phyloP scores from a whole-genome alignment of 345 rosid species.

The Bruguiera gymnorhiza region DNA sequence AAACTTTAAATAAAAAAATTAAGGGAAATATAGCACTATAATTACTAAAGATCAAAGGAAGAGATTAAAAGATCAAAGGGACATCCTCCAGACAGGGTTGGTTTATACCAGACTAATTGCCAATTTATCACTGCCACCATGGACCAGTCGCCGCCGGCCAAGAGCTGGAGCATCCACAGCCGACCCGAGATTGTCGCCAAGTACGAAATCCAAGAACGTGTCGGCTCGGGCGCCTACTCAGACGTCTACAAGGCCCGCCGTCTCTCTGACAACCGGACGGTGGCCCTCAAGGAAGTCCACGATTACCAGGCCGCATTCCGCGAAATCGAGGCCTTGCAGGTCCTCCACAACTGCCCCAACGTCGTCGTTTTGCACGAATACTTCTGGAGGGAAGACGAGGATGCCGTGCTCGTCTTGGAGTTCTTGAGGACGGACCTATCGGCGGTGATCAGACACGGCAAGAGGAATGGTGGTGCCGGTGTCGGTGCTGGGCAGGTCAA shows the following conservation, averaged over 20 bases:
- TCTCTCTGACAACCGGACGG: constrained; percentile 57
- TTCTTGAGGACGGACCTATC: constrained; percentile 70
- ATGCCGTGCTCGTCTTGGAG: constrained; percentile 90
- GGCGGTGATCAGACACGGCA: constrained; percentile 56
- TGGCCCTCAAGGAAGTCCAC: constrained; percentile 94
- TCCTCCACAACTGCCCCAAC: constrained; percentile 69
- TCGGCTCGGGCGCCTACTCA: constrained; percentile 91
- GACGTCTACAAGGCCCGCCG: constrained; percentile 87
- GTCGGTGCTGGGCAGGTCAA: constrained; percentile 57
- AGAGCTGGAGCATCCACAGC: constrained; percentile 98
- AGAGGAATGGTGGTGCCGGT: constrained; percentile 35
- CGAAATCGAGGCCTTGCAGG: constrained; percentile 79
- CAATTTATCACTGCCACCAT: constrained; percentile 10
- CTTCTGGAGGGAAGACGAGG: constrained; percentile 95
- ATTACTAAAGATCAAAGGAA: too few relatives aligned
- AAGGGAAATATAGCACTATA: too few relatives aligned
- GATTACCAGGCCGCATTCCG: constrained; percentile 93
- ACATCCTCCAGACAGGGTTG: too few relatives aligned
- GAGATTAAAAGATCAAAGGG: too few relatives aligned
- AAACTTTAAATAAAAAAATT: too few relatives aligned
- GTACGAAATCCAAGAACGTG: constrained; percentile 78
- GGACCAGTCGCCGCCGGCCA: constrained; percentile 37
- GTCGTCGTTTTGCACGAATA: constrained; percentile 77
- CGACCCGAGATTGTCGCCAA: constrained; percentile 78
- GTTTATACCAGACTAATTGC: too few relatives aligned